A percentile compares a stretch with the other conserved stretches of the same genome.
These are phyloP conservation scores for Stephania cephalantha DNA, from an alignment of 164 flowering plant genomes.

Conservation along the genomic window DNA sequence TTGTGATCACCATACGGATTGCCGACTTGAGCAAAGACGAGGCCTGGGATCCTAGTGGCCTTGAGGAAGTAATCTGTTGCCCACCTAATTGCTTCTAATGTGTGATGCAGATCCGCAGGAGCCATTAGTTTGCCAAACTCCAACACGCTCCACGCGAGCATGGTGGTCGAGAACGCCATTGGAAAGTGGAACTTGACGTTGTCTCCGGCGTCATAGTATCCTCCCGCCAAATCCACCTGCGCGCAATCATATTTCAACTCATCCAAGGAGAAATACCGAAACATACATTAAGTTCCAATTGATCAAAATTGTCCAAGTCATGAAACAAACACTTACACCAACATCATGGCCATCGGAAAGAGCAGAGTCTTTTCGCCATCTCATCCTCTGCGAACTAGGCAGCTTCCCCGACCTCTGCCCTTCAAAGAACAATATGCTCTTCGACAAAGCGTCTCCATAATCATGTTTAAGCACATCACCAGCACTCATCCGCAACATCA, in stretches of 20 bases:
- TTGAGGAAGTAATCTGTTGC: constrained; percentile 72
- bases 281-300: not conserved
- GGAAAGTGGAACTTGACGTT: constrained; percentile 79
- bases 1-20: constrained; percentile 32
- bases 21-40: constrained; percentile 58
- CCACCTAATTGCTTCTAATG: constrained; percentile 60
- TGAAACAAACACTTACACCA: constrained; percentile 26
- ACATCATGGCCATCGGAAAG: constrained; percentile 35
- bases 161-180: constrained; percentile 74
- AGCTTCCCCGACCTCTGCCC: constrained; percentile 54
- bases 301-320: not conserved
- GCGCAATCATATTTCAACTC: not conserved
- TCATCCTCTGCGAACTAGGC: constrained; percentile 35
- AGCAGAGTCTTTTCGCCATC: constrained; percentile 52
- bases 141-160: constrained; percentile 65
- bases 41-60: constrained; percentile 40
- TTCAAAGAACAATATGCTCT: constrained; percentile 54
- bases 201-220: constrained; percentile 88
- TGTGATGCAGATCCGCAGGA: constrained; percentile 31
- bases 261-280: not conserved
- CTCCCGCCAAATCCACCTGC: constrained; percentile 72
- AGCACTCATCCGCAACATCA: no score
- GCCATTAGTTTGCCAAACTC: constrained; percentile 56
- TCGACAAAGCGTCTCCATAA: constrained; percentile 44
- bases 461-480: constrained; percentile 10